These are phyloP conservation scores for Chlamydomonas schloesseri DNA, from an alignment of 139 green algal species.

Conservation along the genomic window DNA sequence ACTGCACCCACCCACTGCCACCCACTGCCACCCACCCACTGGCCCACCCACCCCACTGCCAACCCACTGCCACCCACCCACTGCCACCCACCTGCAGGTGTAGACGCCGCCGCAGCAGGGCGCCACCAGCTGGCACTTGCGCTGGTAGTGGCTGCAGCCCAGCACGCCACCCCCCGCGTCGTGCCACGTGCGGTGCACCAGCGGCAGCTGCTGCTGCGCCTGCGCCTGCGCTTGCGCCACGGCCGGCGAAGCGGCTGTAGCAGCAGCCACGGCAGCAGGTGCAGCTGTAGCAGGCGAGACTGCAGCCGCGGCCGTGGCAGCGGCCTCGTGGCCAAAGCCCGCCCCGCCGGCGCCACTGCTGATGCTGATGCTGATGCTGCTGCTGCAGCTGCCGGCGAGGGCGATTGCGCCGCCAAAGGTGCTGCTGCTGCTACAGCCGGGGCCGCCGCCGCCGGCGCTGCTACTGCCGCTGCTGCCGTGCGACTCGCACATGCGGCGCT, in stretches of 20 bases:
- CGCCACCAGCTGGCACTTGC: conserved; percentile 83
- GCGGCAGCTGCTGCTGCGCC: background rate
- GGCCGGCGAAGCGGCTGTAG: background rate
- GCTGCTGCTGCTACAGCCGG: too few species aligned
- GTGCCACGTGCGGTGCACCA: conserved; percentile 53
- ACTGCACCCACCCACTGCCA: too few species aligned
- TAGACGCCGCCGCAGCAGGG: conserved; percentile 89
- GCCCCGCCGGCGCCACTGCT: too few species aligned
- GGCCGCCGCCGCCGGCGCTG: background rate
- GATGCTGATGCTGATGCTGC: too few species aligned
- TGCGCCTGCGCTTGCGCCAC: too few species aligned
- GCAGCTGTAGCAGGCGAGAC: background rate
- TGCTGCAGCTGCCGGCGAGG: too few species aligned
- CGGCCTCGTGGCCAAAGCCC: background rate
- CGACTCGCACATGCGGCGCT: conserved; percentile 56
- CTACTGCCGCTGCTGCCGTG: background rate
- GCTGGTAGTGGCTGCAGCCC: conserved; percentile 83
- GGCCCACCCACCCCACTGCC: too few species aligned
- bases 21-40: background rate
- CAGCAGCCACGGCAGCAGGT: background rate
- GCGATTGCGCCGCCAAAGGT: too few species aligned
- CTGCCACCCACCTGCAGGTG: conserved; percentile 82
- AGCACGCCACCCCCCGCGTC: conserved; percentile 56
- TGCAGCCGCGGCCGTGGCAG: background rate
- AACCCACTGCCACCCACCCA: too few species aligned